A percentile compares a stretch with the other conserved stretches of the same genome.
Evolutionary conservation across 2,329 filamentous ascomycete genomes (phyloP).

Genomic region (Metarhizium brunneum): DNA sequence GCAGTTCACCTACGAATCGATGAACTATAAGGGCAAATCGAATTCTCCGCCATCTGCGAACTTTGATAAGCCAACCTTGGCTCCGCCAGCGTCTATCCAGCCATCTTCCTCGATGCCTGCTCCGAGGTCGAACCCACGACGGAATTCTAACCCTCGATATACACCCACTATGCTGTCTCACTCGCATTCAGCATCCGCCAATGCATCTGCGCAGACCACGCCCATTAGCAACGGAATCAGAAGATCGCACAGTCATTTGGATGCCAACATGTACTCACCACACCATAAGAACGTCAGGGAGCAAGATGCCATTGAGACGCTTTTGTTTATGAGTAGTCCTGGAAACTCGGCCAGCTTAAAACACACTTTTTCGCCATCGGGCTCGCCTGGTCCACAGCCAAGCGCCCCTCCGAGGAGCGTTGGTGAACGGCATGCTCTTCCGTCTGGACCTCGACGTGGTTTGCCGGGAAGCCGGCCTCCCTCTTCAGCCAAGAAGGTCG

Average conservation of each 20-base stretch:
- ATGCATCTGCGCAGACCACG: constrained; percentile 30
- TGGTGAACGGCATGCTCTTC: constrained; percentile 28
- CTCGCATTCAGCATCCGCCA: constrained; percentile 37
- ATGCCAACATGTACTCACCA: constrained; percentile 2
- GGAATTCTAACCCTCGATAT: constrained; percentile 40
- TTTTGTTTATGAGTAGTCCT: constrained; percentile 75
- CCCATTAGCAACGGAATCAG: constrained; percentile 18
- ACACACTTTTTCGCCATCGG: constrained; percentile 39
- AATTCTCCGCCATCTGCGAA: constrained; percentile 28
- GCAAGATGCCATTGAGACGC: constrained; percentile 71
- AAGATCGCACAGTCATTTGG: constrained; percentile 29
- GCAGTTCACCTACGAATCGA: constrained; percentile 11
- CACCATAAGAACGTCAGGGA: constrained; percentile 33
- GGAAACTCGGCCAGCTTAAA: constrained; percentile 59
- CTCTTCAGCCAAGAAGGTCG: constrained; percentile 33
- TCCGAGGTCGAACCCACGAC: constrained; percentile 32
- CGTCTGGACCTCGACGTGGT: constrained; percentile 41
- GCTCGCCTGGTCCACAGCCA: constrained; percentile 23
- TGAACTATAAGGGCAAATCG: constrained; percentile 17
- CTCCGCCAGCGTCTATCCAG: constrained; percentile 46
- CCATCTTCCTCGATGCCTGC: constrained; percentile 29
- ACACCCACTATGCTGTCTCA: constrained; percentile 41
- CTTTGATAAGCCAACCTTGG: constrained; percentile 30
- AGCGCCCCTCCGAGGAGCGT: constrained; percentile 8
- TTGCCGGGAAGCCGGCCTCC: constrained; percentile 39